Conservation (phyloP, 1,284 basidiomycete genomes). For the Trichosporon inkin region DNA sequence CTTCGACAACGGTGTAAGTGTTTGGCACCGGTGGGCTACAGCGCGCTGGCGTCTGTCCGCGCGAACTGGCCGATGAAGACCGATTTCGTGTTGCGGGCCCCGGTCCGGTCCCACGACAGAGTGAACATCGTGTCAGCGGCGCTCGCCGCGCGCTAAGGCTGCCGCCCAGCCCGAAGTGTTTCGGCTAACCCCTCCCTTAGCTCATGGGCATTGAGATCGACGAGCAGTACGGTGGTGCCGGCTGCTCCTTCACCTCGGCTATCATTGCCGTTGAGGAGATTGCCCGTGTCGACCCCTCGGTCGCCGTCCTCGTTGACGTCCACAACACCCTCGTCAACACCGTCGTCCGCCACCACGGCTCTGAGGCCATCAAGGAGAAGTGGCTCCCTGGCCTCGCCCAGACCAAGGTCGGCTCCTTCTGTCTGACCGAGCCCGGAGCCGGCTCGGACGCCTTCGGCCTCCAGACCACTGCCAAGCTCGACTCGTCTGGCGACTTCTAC, state of each 20-base stretch:
- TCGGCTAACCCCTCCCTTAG: constrained; percentile 50
- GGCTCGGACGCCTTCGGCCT: constrained; percentile 97
- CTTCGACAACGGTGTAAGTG: constrained; percentile 87
- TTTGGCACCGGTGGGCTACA: neutral
- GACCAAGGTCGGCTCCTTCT: constrained; percentile 87
- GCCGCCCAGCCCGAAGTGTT: neutral
- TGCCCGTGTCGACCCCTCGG: constrained; percentile 91
- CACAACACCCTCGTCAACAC: constrained; percentile 99
- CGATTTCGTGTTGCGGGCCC: neutral
- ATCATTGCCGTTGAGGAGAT: constrained; percentile 91
- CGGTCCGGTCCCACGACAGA: neutral
- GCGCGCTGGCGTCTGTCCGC: neutral
- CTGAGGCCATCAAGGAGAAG: constrained; percentile 76
- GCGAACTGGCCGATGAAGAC: neutral
- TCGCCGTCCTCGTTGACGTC: constrained; percentile 94
- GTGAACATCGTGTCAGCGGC: neutral
- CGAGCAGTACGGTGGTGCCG: constrained; percentile 77
- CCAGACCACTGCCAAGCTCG: constrained; percentile 84
- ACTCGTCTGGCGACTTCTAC: constrained; percentile 47
- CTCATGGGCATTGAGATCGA: constrained; percentile 96
- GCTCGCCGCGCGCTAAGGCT: neutral
- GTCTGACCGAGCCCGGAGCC: constrained; percentile 84
- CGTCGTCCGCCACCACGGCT: constrained; percentile 82
- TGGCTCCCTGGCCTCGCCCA: constrained; percentile 82
- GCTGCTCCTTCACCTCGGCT: constrained; percentile 87